Base-by-base conservation (phyloP, 2,329 filamentous ascomycete genomes). In the Aspergillus sp. region DNA sequence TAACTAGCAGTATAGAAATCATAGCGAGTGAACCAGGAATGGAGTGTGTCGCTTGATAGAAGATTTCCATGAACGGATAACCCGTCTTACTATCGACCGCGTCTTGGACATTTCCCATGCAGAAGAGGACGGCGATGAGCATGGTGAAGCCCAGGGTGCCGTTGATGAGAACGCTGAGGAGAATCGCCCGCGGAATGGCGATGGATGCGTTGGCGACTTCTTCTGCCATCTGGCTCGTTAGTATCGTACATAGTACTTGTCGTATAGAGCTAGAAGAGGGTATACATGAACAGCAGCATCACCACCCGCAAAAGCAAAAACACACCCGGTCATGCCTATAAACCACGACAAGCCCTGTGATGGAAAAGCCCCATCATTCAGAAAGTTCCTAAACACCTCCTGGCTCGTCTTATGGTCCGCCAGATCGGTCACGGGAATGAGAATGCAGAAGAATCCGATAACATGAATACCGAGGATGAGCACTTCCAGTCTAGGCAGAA, bases 211-310 rank as follows among this genome's bases (percentile, higher is more conserved):
- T 62, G 12, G 55, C 54, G 33, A 70, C 61, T 45, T 72, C 69
- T 49, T 72, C 69, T 5, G 64, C 58, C 61, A 64, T 62, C 56
- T 61, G 12, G 31, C n/a, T 9, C 4, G 31, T 32, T 2, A 37
- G 42, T 35, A n/a, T 26, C 27, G 33, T 35, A 43, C 31, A 4
- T 19, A 19, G 19, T 19, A 19, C 19, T 19, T 19, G 4, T 19
- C 4, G 19, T 19, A 19, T 4, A 19, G 27, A 33, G n/a, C 6
- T 11, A 34, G 37, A n/a, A 10, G 19, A 54, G 19, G 19, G 19
- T 61, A 37, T 48, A 69, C 66, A 51, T 69, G 67, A 33, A 65
- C 62, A 8, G 63, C 64, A n/a, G 58, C 59, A 51, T 67, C 66
- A 27, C 52, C 60, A 27, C 66, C 66, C 6, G 64, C 54, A 48